Base-by-base conservation (phyloP, 495 filamentous ascomycete genomes). In the Darksidea phi region DNA sequence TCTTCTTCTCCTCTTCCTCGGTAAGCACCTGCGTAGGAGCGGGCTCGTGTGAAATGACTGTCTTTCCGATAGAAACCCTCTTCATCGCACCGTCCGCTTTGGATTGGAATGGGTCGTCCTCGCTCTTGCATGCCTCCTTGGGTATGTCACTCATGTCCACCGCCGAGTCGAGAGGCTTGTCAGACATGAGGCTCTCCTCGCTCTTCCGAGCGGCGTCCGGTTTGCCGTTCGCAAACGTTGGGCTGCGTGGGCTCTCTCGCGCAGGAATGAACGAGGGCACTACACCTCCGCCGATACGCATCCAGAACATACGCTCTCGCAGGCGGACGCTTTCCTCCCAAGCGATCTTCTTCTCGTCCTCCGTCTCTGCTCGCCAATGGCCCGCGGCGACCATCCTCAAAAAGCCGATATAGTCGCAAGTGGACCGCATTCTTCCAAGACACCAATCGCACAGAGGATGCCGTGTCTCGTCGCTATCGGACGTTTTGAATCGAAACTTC, bases 291-390 rank as follows among this genome's bases (percentile, higher is more conserved):
- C 93, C 93, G 46, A 97, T 83, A 25, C 94, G 78, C 46, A 87
- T 85, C 94, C 94, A 98, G 70, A 98, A 98, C 87, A 97, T 95
- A 61, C 90, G 81, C 71, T 98, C 94, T 45, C 94, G 79, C 49
- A 97, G 75, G 18, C 88, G 83, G 17, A 95, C 86, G 53, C 89
- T 89, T 74, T 97, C 94, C 69, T 96, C 91, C 94, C 94, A 98
- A 3, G 91, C 90, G 34, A 84, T 84, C 62, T 85, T 87, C 71
- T 89, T 84, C 36, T 89, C 88, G 55, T 91, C 88, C 32, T 83
- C 79, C 24, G 81, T 85, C 37, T 96, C 90, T 25, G 84, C 84
- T 37, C 89, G 82, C 82, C 92, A 89, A 64, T 94, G 84, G 24
- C 94, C 95, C 64, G 96, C 92, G 63, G 91, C 88, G 48, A 96